A percentile compares a stretch with the other conserved stretches of the same genome.
These are phyloP conservation scores for Ogataea nonfermentans DNA, from an alignment of 805 yeast species.

Conservation along the genomic window DNA sequence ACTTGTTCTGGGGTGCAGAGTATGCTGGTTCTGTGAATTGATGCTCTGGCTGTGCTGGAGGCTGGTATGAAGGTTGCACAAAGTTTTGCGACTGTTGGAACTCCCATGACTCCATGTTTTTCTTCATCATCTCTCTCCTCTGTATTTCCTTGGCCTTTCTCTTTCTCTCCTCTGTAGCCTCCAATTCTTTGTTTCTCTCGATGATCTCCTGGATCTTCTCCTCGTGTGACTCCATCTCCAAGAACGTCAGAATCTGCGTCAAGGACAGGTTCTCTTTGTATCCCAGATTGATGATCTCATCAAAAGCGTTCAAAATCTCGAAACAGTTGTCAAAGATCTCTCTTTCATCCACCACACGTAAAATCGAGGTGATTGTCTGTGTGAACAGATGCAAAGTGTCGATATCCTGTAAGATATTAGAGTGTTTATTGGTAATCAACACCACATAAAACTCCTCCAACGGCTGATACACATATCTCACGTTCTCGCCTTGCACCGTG, in stretches of 20 bases:
- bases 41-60: constrained; percentile 23
- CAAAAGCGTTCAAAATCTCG: constrained; percentile 87
- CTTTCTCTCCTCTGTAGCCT: constrained; percentile 95
- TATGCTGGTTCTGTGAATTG: constrained; percentile 16
- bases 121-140: constrained; percentile 67
- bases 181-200: constrained; percentile 93
- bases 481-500: constrained; percentile 87
- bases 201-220: constrained; percentile 98
- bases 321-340: constrained; percentile 84
- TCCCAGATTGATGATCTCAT: constrained; percentile 88
- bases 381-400: constrained; percentile 86
- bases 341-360: constrained; percentile 72
- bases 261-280: constrained; percentile 82
- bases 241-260: constrained; percentile 79
- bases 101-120: constrained; percentile 46
- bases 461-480: constrained; percentile 93
- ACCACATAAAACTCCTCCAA: constrained; percentile 91
- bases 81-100: constrained; percentile 24
- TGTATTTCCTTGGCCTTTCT: constrained; percentile 91
- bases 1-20: constrained; percentile 9
- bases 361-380: constrained; percentile 72
- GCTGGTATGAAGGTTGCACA: constrained; percentile 21
- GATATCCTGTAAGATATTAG: constrained; percentile 91
- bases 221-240: constrained; percentile 98
- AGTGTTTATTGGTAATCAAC: constrained; percentile 82